These are phyloP conservation scores for Trichoderma aggressivum DNA, from an alignment of 2,329 filamentous ascomycete genomes.

Conservation along the genomic window DNA sequence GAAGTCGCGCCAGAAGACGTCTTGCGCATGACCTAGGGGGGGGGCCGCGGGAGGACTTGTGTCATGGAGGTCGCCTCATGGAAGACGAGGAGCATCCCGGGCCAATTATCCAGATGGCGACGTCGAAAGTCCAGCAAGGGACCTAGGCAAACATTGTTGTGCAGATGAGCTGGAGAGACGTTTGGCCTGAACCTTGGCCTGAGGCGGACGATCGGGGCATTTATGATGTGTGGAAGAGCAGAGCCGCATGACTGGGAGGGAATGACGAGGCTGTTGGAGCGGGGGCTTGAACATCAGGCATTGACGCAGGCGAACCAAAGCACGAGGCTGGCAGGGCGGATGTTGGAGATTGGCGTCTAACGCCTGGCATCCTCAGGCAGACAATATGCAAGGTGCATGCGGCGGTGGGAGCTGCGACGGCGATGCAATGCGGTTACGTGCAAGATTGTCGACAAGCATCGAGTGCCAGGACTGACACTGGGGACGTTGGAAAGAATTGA, in stretches of 20 bases:
- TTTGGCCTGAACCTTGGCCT: not conserved
- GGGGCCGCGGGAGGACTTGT: not conserved
- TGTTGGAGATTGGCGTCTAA: constrained; percentile 17
- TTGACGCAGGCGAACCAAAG: constrained; percentile 12
- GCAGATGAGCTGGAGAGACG: not conserved
- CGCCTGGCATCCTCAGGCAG: constrained; percentile 23
- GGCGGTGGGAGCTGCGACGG: not conserved
- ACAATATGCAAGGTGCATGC: not conserved
- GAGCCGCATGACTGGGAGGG: not conserved
- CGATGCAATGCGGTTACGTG: not conserved
- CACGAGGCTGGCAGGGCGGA: constrained; percentile 15
- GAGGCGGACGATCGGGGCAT: not conserved
- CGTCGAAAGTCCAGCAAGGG: not conserved
- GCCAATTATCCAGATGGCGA: not conserved
- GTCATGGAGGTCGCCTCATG: not conserved
- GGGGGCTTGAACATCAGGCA: constrained; percentile 14
- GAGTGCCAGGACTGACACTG: not conserved
- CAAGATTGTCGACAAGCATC: not conserved
- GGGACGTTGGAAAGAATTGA: not conserved
- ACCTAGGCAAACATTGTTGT: not conserved
- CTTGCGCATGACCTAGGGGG: not conserved
- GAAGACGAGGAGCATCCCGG: not conserved
- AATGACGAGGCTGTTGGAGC: not conserved
- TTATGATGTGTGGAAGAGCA: not conserved
- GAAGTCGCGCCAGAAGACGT: not conserved